Evolutionary conservation across 495 filamentous ascomycete species (phyloP).

Genomic region (Penicilliopsis zonata): DNA sequence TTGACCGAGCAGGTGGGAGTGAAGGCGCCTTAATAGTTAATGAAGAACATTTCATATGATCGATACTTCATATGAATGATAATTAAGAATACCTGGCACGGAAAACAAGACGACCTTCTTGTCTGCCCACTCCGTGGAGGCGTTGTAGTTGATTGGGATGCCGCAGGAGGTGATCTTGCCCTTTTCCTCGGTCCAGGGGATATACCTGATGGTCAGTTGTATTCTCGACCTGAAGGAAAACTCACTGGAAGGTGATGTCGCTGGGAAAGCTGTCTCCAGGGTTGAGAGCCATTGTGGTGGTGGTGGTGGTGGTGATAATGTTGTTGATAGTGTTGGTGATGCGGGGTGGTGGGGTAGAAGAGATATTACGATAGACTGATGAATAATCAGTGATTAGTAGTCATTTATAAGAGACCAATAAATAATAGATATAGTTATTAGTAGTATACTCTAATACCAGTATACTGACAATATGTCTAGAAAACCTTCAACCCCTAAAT

Average conservation of each 20-base stretch:
- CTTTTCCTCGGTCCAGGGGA: constrained; percentile 56
- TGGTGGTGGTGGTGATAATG: too few species aligned
- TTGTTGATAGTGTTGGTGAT: too few species aligned
- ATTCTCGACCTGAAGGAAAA: constrained; percentile 4
- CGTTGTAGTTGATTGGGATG: constrained; percentile 63
- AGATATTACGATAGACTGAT: too few species aligned
- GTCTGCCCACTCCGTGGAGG: constrained; percentile 68
- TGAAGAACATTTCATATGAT: neutral
- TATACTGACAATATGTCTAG: too few species aligned
- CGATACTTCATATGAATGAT: neutral
- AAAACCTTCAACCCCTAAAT: too few species aligned
- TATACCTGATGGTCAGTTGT: constrained; percentile 36
- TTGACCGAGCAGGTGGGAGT: constrained; percentile 81
- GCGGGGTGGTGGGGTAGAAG: too few species aligned
- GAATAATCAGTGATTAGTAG: too few species aligned
- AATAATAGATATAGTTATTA: too few species aligned
- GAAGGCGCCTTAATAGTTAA: constrained; percentile 60
- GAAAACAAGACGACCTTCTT: constrained; percentile 88
- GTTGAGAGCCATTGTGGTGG: constrained; percentile 56
- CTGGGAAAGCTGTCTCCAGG: constrained; percentile 71
- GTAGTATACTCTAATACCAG: too few species aligned
- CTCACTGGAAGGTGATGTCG: constrained; percentile 60
- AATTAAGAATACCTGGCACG: constrained; percentile 50
- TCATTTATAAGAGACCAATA: too few species aligned
- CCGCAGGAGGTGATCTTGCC: constrained; percentile 61